Evolutionary conservation across 371 early-diverging fungal genomes (phyloP).

Genomic region (Parasitella parasitica): DNA sequence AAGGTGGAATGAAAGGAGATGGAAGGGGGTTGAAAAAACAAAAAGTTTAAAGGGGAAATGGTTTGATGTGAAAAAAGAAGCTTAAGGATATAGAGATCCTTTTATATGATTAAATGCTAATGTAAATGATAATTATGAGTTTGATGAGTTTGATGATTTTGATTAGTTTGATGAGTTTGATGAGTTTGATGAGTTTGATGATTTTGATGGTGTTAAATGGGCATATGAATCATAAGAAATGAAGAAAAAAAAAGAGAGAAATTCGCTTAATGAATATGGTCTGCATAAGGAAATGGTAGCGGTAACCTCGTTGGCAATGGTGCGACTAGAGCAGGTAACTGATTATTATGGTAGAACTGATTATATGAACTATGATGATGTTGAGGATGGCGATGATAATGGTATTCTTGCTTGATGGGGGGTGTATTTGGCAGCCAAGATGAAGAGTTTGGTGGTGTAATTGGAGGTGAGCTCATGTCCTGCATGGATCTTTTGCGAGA

Average conservation of each 20-base stretch:
- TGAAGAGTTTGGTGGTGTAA: constrained; percentile 12
- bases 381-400: background rate
- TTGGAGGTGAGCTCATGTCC: constrained; percentile 22
- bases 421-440: constrained; percentile 25
- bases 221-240: background rate
- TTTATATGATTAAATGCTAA: background rate
- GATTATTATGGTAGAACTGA: background rate
- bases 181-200: background rate
- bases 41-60: background rate
- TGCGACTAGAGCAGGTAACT: constrained; percentile 22
- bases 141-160: background rate
- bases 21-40: constrained; percentile 4
- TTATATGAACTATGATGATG: background rate
- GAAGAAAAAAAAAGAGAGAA: background rate
- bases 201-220: background rate
- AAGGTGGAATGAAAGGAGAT: constrained; percentile 10
- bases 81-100: background rate
- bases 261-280: constrained; percentile 17
- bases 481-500: constrained; percentile 36
- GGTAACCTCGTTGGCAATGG: constrained; percentile 22
- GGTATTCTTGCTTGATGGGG: constrained; percentile 1
- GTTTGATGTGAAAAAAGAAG: background rate
- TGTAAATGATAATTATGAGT: constrained; percentile 1
- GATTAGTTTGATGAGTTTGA: no score
- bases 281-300: constrained; percentile 14